Evolutionary conservation across 345 rosid species (phyloP).

Genomic region (Conringia planisiliqua): DNA sequence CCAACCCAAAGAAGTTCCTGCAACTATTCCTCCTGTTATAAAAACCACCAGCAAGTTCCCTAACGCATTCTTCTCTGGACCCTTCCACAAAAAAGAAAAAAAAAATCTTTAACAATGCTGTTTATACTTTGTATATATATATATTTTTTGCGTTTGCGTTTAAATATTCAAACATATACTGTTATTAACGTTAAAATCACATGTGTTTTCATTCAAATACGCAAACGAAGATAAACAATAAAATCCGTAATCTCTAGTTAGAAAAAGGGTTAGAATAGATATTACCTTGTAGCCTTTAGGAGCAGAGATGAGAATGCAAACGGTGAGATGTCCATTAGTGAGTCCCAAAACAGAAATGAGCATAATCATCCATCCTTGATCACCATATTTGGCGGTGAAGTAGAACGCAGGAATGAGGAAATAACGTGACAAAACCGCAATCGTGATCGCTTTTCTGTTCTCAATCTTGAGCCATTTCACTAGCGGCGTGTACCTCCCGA

Average conservation of each 20-base stretch:
- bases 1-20: constrained; percentile 82
- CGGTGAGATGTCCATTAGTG: constrained; percentile 77
- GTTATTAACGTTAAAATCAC: background rate
- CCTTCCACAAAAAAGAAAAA: constrained; percentile 39
- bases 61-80: constrained; percentile 89
- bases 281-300: constrained; percentile 53
- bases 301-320: constrained; percentile 74
- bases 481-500: constrained; percentile 64
- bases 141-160: background rate
- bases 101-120: background rate
- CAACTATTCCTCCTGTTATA: constrained; percentile 59
- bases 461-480: constrained; percentile 54
- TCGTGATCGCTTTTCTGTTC: constrained; percentile 58
- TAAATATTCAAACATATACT: background rate
- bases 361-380: constrained; percentile 90
- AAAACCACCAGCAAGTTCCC: constrained; percentile 77
- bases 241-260: background rate
- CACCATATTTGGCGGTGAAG: constrained; percentile 81
- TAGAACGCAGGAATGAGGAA: constrained; percentile 74
- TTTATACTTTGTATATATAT: background rate
- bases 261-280: background rate
- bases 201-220: background rate
- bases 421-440: constrained; percentile 52
- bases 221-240: background rate
- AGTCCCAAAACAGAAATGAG: constrained; percentile 65